These are phyloP conservation scores for Cryptococcus floricola DNA, from an alignment of 1,284 basidiomycete genomes.

Conservation along the genomic window DNA sequence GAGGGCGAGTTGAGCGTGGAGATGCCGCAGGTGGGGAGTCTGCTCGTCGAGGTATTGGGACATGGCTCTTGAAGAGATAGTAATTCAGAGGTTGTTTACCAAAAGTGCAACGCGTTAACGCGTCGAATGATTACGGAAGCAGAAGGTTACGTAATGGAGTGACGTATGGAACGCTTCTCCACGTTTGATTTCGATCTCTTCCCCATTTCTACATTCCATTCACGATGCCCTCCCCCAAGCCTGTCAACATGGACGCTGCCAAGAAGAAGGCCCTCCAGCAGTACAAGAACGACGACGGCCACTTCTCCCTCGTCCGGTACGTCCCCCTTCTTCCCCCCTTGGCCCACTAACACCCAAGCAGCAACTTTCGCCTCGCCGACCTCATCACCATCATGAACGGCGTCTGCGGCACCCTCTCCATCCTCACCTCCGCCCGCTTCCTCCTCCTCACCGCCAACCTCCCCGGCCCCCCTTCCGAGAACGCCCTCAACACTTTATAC, in stretches of 20 bases:
- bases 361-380: slow-evolving; percentile 97
- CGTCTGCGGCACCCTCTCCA: slow-evolving; percentile 91
- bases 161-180: not conserved
- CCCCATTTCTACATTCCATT: not conserved
- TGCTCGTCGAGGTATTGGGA: slow-evolving; percentile 43
- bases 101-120: not conserved
- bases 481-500: slow-evolving; percentile 58
- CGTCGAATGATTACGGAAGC: too few species aligned
- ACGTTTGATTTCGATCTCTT: not conserved
- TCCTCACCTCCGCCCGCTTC: slow-evolving; percentile 82
- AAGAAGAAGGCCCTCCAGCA: slow-evolving; percentile 65
- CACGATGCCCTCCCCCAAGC: slow-evolving; percentile 7
- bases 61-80: slow-evolving; percentile 16
- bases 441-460: slow-evolving; percentile 78
- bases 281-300: slow-evolving; percentile 82
- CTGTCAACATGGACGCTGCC: slow-evolving; percentile 34
- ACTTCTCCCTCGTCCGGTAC: slow-evolving; percentile 91
- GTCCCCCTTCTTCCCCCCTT: slow-evolving; percentile 20
- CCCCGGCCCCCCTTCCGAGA: slow-evolving; percentile 36
- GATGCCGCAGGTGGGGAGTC: slow-evolving; percentile 34
- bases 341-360: slow-evolving; percentile 38
- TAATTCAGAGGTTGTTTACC: not conserved
- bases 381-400: slow-evolving; percentile 99
- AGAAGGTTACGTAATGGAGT: not conserved
- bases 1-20: slow-evolving; percentile 40